Conservation (phyloP, 2,329 filamentous ascomycete genomes). For the Colletotrichum orchidophilum region DNA sequence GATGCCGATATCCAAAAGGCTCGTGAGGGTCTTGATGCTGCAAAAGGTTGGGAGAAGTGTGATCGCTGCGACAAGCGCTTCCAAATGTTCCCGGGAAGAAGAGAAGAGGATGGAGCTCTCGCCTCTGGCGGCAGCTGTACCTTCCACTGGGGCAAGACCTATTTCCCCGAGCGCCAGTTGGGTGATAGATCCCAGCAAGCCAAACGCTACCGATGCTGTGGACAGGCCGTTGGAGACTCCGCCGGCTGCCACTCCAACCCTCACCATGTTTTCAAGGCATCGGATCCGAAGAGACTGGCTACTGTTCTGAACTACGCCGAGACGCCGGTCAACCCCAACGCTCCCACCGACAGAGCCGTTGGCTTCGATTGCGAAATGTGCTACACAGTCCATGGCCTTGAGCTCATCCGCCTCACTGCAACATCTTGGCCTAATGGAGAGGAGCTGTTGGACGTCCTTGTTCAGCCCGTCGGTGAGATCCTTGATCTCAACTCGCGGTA, state of each 20-base stretch:
- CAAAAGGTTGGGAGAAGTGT: constrained; percentile 85
- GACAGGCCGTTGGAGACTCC: constrained; percentile 75
- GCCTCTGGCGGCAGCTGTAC: constrained; percentile 81
- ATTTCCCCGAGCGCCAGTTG: constrained; percentile 65
- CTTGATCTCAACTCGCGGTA: constrained; percentile 93
- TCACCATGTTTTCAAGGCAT: constrained; percentile 89
- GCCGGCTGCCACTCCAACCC: constrained; percentile 76
- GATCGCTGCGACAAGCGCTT: constrained; percentile 89
- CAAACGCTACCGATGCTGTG: constrained; percentile 81
- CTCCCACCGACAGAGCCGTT: constrained; percentile 68
- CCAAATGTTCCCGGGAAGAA: constrained; percentile 88
- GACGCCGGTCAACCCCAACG: constrained; percentile 74
- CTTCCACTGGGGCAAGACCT: constrained; percentile 80
- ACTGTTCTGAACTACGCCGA: constrained; percentile 80
- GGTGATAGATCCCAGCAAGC: constrained; percentile 66
- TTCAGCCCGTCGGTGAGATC: constrained; percentile 83
- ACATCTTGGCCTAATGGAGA: constrained; percentile 85
- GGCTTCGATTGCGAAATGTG: constrained; percentile 98
- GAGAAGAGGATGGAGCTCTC: constrained; percentile 78
- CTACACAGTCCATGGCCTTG: constrained; percentile 88
- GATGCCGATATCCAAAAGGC: constrained; percentile 73
- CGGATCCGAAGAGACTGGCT: constrained; percentile 79
- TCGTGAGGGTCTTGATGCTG: constrained; percentile 69
- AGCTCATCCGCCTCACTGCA: constrained; percentile 89
- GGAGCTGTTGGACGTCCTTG: constrained; percentile 82